These are phyloP conservation scores for Cichorium intybus DNA, from an alignment of 140 eudicot species.

Conservation along the genomic window DNA sequence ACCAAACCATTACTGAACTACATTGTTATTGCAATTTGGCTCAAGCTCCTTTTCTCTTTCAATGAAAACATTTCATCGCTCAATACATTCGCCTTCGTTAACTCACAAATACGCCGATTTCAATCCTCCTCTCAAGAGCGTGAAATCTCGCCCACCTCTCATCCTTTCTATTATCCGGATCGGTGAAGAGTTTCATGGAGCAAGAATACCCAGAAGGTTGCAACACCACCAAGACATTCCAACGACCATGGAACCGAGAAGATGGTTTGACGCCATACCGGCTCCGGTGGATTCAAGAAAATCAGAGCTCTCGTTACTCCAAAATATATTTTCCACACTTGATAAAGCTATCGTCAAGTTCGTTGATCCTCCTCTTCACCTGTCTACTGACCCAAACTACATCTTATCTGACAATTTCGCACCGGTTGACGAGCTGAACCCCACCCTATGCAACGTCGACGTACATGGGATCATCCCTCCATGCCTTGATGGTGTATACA, in stretches of 20 bases:
- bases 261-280: not conserved
- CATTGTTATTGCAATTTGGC: too few relatives aligned
- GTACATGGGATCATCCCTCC: constrained; percentile 40
- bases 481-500: constrained; percentile 54
- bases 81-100: not conserved
- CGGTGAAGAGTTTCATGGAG: not conserved
- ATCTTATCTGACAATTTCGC: constrained; percentile 48
- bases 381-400: constrained; percentile 37
- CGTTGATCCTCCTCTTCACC: constrained; percentile 42
- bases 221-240: not conserved
- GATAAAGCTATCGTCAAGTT: constrained; percentile 39
- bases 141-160: not conserved
- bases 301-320: not conserved
- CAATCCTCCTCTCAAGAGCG: not conserved
- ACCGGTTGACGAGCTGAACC: constrained; percentile 51
- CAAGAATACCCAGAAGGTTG: not conserved
- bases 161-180: not conserved
- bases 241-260: not conserved
- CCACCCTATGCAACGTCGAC: constrained; percentile 40
- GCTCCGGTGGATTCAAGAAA: not conserved
- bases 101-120: not conserved
- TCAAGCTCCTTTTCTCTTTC: not conserved
- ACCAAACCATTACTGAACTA: not conserved
- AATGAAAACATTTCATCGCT: not conserved
- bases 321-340: constrained; percentile 17